phyloP scores from a whole-genome alignment of 1,284 basidiomycete species.

The Grifola frondosa region DNA sequence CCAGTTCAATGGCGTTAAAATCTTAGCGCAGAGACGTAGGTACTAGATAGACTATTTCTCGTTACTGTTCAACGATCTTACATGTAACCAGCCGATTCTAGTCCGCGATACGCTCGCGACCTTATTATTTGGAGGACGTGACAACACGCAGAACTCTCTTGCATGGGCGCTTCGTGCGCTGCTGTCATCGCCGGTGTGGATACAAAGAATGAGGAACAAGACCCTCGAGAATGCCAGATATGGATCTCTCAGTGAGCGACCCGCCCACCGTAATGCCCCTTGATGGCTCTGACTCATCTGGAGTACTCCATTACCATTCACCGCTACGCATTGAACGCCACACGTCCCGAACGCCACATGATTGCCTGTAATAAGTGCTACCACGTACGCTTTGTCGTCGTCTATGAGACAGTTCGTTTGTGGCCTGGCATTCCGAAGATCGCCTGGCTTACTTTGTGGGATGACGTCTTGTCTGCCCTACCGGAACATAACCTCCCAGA shows the following conservation, averaged over 20 bases:
- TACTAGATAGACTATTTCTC: conserved; percentile 18
- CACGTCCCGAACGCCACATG: no score
- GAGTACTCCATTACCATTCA: no score
- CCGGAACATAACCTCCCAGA: conserved; percentile 13
- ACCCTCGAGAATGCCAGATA: background rate
- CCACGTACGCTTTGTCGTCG: conserved; percentile 24
- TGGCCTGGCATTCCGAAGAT: conserved; percentile 31
- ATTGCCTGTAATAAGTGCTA: conserved; percentile 15
- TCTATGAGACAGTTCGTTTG: conserved; percentile 27
- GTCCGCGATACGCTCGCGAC: conserved; percentile 25
- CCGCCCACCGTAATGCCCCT: background rate
- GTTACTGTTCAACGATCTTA: conserved; percentile 9
- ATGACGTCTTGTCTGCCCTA: conserved; percentile 26
- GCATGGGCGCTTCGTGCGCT: conserved; percentile 25
- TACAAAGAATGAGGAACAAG: conserved; percentile 21
- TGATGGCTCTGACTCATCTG: no score
- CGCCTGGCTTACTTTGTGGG: conserved; percentile 19
- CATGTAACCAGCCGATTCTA: conserved; percentile 9
- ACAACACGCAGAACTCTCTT: conserved; percentile 26
- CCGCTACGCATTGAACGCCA: no score
- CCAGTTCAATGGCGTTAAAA: conserved; percentile 7
- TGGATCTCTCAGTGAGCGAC: conserved; percentile 8
- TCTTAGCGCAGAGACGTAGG: background rate
- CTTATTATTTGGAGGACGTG: conserved; percentile 26
- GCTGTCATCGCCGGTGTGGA: conserved; percentile 16